Percentiles rank a stretch among this genome's conserved stretches.
phyloP scores from a whole-genome alignment of 441 rosid species.

The Euphorbia corollata region DNA sequence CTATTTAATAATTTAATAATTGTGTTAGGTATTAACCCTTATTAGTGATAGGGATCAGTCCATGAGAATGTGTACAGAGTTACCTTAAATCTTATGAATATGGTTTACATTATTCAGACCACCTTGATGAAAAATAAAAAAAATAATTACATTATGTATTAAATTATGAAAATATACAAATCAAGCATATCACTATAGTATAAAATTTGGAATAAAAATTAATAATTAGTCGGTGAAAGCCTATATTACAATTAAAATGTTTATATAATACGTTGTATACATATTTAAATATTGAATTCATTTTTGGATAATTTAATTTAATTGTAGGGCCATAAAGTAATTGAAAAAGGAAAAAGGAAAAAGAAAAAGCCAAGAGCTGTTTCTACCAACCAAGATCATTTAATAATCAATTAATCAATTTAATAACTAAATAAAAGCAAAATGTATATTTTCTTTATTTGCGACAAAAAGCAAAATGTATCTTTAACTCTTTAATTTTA shows the following conservation, averaged over 20 bases:
- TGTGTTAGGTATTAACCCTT: too few relatives aligned
- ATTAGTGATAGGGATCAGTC: too few relatives aligned
- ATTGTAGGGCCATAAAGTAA: constrained; percentile 1
- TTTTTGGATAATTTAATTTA: neutral
- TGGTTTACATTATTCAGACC: too few relatives aligned
- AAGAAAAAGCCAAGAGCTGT: neutral
- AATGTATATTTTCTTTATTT: too few relatives aligned
- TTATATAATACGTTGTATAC: neutral
- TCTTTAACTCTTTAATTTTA: too few relatives aligned
- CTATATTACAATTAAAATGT: neutral
- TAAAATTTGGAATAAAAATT: neutral
- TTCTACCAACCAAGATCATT: neutral
- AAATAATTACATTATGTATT: too few relatives aligned
- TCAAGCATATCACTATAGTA: neutral
- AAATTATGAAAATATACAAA: too few relatives aligned
- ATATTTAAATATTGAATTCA: neutral
- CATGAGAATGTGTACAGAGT: too few relatives aligned
- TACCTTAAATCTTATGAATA: too few relatives aligned
- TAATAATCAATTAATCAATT: neutral
- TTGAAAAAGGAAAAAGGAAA: neutral
- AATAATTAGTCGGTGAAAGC: neutral
- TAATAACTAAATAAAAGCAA: neutral
- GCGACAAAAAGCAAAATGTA: too few relatives aligned
- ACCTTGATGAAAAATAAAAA: too few relatives aligned
- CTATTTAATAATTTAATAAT: too few relatives aligned